Percentiles rank a stretch among this genome's conserved stretches.
Evolutionary conservation across 805 yeast species (phyloP).

Genomic region (Allodekkera sacchari): DNA sequence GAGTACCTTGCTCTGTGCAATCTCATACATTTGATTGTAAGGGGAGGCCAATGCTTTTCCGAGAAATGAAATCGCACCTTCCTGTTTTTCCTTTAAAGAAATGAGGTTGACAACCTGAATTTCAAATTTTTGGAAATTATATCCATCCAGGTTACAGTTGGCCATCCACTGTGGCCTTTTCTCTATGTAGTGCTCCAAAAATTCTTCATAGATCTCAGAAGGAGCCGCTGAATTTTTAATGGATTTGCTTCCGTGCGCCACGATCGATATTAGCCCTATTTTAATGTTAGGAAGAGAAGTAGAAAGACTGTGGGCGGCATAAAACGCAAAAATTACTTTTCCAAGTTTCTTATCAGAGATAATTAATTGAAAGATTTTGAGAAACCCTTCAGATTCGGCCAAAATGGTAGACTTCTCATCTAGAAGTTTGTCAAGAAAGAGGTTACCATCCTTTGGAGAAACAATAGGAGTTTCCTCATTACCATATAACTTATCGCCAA

Average conservation of each 20-base stretch:
- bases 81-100: conserved; percentile 50
- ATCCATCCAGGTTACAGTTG: conserved; percentile 38
- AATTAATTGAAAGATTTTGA: conserved; percentile 24
- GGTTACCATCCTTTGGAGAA: conserved; percentile 55
- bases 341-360: conserved; percentile 48
- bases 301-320: conserved; percentile 58
- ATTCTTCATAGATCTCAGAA: conserved; percentile 38
- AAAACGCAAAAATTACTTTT: conserved; percentile 49
- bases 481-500: conserved; percentile 55
- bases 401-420: conserved; percentile 33
- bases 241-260: conserved; percentile 32
- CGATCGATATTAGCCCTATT: conserved; percentile 34
- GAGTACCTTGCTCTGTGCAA: conserved; percentile 44
- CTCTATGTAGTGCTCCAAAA: conserved; percentile 36
- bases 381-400: conserved; percentile 42
- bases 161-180: conserved; percentile 38
- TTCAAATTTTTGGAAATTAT: conserved; percentile 51
- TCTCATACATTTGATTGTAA: conserved; percentile 33
- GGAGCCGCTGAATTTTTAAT: conserved; percentile 35
- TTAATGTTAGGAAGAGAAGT: conserved; percentile 51
- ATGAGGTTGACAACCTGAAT: conserved; percentile 47
- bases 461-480: conserved; percentile 43
- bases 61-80: conserved; percentile 52
- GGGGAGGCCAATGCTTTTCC: conserved; percentile 42
- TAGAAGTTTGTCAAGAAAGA: conserved; percentile 32